Evolutionary conservation across 805 yeast genomes (phyloP).

Genomic region (Debaryomyces hansenii): DNA sequence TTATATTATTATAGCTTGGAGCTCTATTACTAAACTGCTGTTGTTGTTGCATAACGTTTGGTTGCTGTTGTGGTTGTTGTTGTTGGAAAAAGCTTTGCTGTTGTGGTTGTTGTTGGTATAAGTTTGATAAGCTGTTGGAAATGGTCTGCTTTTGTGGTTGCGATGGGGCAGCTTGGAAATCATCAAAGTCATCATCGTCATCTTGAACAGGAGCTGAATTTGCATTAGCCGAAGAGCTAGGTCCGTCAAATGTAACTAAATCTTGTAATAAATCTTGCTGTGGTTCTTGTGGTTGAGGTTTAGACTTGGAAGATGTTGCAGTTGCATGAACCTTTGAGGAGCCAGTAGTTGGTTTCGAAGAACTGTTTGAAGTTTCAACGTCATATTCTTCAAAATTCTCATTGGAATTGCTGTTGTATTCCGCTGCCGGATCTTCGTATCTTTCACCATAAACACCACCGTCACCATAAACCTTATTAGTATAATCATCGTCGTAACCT

Average conservation of each 20-base stretch:
- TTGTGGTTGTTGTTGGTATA: conserved; percentile 22
- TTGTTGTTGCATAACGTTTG: conserved; percentile 5
- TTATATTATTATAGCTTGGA: conserved; percentile 9
- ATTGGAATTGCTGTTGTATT: conserved; percentile 32
- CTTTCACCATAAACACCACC: conserved; percentile 71
- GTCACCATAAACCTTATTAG: conserved; percentile 62
- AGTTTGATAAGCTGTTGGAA: conserved; percentile 15
- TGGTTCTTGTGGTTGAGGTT: conserved; percentile 28
- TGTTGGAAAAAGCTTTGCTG: conserved; percentile 5
- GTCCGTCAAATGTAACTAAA: conserved; percentile 43
- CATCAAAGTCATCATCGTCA: conserved; percentile 74
- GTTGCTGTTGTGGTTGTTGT: conserved; percentile 1
- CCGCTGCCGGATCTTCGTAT: conserved; percentile 57
- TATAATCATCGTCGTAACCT: conserved; percentile 49
- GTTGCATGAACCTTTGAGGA: conserved; percentile 35
- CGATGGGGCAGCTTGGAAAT: conserved; percentile 69
- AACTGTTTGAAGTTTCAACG: conserved; percentile 29
- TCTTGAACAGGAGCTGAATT: conserved; percentile 13
- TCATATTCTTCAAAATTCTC: conserved; percentile 64
- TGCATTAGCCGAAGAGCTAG: conserved; percentile 18
- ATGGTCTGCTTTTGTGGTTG: conserved; percentile 15
- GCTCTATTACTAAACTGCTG: conserved; percentile 5
- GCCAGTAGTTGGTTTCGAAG: conserved; percentile 37
- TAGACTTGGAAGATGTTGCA: conserved; percentile 18
- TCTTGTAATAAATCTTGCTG: conserved; percentile 52